Evolutionary conservation across 202 grass and related monocot species (phyloP), one percentile per base, ranked within the genome.

Genomic region (Panicum hallii): DNA sequence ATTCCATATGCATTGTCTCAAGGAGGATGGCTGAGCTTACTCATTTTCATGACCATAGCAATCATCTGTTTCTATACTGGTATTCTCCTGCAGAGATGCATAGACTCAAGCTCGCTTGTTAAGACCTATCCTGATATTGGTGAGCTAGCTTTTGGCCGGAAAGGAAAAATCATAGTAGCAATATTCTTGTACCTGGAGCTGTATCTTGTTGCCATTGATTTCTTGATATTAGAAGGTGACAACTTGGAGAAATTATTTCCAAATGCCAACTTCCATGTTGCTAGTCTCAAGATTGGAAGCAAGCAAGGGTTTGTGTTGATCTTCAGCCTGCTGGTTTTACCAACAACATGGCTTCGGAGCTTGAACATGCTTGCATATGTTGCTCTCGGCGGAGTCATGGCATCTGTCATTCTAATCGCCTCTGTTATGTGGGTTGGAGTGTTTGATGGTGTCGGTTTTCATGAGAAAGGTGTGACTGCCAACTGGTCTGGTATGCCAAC

Each of bases 181-280:
- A 67, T 79, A 3, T 88, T 93, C 90, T 80, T 98, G 89, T 98
- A 95, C 76, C 82, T 95, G 54, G 95, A 98, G 86, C 79, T 98
- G 50, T 98, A 95, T 78, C 86, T 98, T 32, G 95, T 89, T 7
- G 72, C 95, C 1, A 80, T 91, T 4, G 91, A 93, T 76, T 98
- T 98, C 85, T 79, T 98, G 84, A 98, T 98, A 78, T 67, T 98
- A 15, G 92, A 98, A 90, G 95, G 95, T n/a, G 95, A 98, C 83
- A 98, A 95, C 73, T 65, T 94, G 81, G 88, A 94, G 66, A 97
- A 94, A 72, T 81, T 97, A 70, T 97, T 97, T 85, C 94, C 90
- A 15, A 73, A 61, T 13, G 74, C 62, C 13, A 82, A 74, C 74
- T 91, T 97, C 41, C 72, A 93, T 85, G 48, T 93, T 40, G 54